Base-by-base conservation (phyloP, 495 filamentous ascomycete genomes). In the Hypoxylon trugodes region DNA sequence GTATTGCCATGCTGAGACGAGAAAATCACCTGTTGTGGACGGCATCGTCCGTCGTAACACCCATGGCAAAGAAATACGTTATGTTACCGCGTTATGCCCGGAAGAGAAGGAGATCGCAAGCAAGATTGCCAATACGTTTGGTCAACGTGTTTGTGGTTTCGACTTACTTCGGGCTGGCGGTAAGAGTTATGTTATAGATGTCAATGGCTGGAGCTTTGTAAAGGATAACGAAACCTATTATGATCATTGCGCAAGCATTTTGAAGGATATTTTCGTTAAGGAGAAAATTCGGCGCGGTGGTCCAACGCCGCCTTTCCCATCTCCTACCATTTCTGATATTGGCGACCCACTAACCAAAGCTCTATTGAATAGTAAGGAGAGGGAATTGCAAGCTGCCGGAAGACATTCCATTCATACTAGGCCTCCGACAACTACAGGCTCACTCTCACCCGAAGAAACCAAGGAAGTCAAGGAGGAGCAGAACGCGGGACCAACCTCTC, bases 221-320 rank as follows among this genome's bases (percentile, higher is more conserved):
- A 99, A 99, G 75, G 95, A 99, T 75, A 99, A 99, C 70, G 92
- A 97, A 40, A 92, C 96, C 41, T 99, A 99, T 68, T 99, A 99
- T 68, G 91, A 98, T 69, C 90, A 90, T 68, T 93, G 89, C 65
- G 87, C 95, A 10, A 86, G 77, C 45, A 96, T 98, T 50, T 77
- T 99, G 30, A 89, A 87, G 65, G 86, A 95, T 6, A 91, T 91
- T 71, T 99, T 98, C 69, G 77, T 94, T 51, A 83, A 81, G 51
- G 94, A 96, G 73, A 89, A 86, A 65, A 80, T 77, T 13, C 77
- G 76, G 15, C 72, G 71, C 41, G 79, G 76, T 5, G 79, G 75
- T 1, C 69, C 74, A 30, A 80, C 75, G 3, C 73, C 78, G 3
- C 74, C 76, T 10, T 63, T 79, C 10, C 75, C 76, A 6, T 81